phyloP scores from a whole-genome alignment of 2,329 filamentous ascomycete species.

The Hymenoscyphus repandus region DNA sequence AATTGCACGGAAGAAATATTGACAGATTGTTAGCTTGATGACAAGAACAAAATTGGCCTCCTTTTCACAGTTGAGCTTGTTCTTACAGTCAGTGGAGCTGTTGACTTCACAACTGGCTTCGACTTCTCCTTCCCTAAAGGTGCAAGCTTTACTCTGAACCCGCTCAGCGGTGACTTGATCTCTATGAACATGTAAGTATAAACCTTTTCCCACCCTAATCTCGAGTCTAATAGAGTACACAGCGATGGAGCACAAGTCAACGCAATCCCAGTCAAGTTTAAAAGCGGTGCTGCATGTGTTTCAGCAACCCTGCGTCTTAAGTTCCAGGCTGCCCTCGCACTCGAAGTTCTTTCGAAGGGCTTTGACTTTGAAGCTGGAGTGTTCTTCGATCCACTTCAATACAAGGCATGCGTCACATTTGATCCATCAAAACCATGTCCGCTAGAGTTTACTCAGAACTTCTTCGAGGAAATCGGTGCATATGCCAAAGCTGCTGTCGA shows the following conservation, averaged over 20 bases:
- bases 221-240: neutral
- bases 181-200: conserved; percentile 11
- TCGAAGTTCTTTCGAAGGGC: conserved; percentile 3
- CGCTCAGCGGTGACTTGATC: conserved; percentile 9
- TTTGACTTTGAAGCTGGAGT: conserved; percentile 14
- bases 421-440: conserved; percentile 5
- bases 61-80: conserved; percentile 8
- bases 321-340: conserved; percentile 4
- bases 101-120: conserved; percentile 14
- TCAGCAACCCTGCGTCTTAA: conserved; percentile 9
- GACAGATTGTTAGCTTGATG: neutral
- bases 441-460: conserved; percentile 8
- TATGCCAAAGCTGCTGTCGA: conserved; percentile 9
- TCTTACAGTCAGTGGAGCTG: conserved; percentile 4
- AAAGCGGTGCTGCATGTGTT: conserved; percentile 9
- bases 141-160: conserved; percentile 7
- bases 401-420: conserved; percentile 10
- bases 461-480: conserved; percentile 10
- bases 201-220: no score
- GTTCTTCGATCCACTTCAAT: conserved; percentile 14
- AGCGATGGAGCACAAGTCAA: conserved; percentile 6
- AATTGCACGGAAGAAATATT: neutral
- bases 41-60: conserved; percentile 6
- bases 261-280: conserved; percentile 8
- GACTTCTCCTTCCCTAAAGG: conserved; percentile 10